A percentile compares a stretch with the other conserved stretches of the same genome.
Evolutionary conservation across 495 filamentous ascomycete genomes (phyloP).

Genomic region (Trichoderma orchidacearum): DNA sequence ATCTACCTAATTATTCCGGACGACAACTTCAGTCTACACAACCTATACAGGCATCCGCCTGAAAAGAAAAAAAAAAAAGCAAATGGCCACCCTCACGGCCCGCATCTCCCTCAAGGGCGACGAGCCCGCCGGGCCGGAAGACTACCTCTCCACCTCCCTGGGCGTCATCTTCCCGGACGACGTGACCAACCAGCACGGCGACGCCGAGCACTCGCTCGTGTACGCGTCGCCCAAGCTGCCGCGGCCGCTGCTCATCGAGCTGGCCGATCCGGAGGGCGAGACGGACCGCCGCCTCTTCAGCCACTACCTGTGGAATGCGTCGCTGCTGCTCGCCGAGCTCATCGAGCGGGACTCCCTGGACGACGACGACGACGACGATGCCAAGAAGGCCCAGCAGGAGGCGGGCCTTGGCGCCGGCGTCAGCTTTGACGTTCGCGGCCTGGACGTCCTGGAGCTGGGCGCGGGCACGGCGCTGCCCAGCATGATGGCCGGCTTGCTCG

Average conservation of each 20-base stretch:
- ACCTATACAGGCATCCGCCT: background rate
- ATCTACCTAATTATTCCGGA: too few relatives aligned
- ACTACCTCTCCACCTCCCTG: constrained; percentile 49
- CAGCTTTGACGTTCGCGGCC: constrained; percentile 20
- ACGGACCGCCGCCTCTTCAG: constrained; percentile 54
- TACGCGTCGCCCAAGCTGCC: constrained; percentile 49
- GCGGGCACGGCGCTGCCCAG: constrained; percentile 64
- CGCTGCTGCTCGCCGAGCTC: constrained; percentile 54
- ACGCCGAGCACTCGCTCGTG: constrained; percentile 48
- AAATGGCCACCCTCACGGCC: constrained; percentile 16
- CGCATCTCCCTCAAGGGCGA: constrained; percentile 24
- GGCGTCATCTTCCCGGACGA: constrained; percentile 67
- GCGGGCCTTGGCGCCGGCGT: background rate
- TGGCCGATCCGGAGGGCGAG: constrained; percentile 42
- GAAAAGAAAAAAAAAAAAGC: background rate
- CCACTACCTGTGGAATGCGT: constrained; percentile 83
- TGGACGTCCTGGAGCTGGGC: constrained; percentile 36
- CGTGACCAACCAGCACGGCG: constrained; percentile 58
- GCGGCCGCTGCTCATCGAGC: constrained; percentile 26
- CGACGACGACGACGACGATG: constrained; percentile 5
- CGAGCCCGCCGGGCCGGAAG: constrained; percentile 36
- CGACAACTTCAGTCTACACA: background rate
- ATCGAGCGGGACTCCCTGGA: constrained; percentile 36
- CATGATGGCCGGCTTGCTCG: constrained; percentile 49
- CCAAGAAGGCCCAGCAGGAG: background rate